Conservation (phyloP, 805 yeast species). For the Ogataea saltuana region DNA sequence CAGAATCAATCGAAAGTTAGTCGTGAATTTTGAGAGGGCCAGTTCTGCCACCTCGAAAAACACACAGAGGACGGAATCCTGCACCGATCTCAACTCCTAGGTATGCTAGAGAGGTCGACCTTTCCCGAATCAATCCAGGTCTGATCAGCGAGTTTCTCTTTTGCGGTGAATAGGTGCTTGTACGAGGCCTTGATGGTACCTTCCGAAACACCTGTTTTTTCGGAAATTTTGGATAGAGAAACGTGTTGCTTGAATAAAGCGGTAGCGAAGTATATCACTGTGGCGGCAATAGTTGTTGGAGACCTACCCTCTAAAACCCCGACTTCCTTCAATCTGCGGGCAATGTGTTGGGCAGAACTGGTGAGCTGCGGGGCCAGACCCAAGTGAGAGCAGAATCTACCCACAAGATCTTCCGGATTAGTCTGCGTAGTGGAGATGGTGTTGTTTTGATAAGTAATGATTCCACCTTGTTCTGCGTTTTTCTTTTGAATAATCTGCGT, state of each 20-base stretch:
- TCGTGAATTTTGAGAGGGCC: no score
- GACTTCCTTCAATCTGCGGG: conserved; percentile 82
- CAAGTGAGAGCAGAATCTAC: conserved; percentile 93
- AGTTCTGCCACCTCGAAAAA: neutral
- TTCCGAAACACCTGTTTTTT: conserved; percentile 93
- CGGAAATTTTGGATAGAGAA: conserved; percentile 80
- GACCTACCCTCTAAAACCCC: conserved; percentile 96
- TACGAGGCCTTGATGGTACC: conserved; percentile 95
- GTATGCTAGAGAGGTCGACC: conserved; percentile 41
- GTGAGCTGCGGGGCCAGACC: conserved; percentile 84
- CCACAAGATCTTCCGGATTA: conserved; percentile 89
- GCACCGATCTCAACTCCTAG: conserved; percentile 13
- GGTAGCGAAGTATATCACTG: conserved; percentile 92
- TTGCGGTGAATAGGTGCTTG: conserved; percentile 75
- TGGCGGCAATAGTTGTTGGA: conserved; percentile 97
- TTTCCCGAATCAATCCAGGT: conserved; percentile 72
- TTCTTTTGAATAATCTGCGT: conserved; percentile 55
- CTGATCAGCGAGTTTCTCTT: conserved; percentile 71
- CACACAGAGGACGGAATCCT: neutral
- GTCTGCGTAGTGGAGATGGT: conserved; percentile 76
- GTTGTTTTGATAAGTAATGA: conserved; percentile 47
- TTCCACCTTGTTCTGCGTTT: conserved; percentile 47
- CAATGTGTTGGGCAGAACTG: conserved; percentile 90
- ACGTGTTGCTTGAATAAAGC: conserved; percentile 79
- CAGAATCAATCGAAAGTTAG: neutral